These are phyloP conservation scores for Metschnikowia henanensis DNA, from an alignment of 805 yeast genomes.

Conservation along the genomic window DNA sequence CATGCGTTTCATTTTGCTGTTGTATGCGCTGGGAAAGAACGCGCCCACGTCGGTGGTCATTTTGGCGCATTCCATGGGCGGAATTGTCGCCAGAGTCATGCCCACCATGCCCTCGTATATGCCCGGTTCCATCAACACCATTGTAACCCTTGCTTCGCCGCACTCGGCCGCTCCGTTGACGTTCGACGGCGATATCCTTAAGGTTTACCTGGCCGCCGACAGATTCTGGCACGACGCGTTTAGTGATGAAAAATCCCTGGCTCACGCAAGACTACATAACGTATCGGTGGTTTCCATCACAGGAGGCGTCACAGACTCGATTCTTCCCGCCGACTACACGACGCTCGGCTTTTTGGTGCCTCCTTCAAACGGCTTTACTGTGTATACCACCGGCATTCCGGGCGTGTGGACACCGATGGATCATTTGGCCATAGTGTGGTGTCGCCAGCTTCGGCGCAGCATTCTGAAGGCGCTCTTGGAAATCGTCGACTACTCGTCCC, in stretches of 20 bases:
- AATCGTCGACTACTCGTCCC: slow-evolving; percentile 49
- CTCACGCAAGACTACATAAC: slow-evolving; percentile 44
- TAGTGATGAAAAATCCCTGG: slow-evolving; percentile 20
- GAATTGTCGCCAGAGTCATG: slow-evolving; percentile 87
- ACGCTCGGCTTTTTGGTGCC: slow-evolving; percentile 73
- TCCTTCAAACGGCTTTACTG: slow-evolving; percentile 72
- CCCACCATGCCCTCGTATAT: slow-evolving; percentile 75
- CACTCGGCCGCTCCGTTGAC: slow-evolving; percentile 92
- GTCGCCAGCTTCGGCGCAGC: slow-evolving; percentile 75
- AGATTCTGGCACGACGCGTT: slow-evolving; percentile 77
- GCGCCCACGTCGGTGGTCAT: slow-evolving; percentile 73
- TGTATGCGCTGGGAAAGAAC: slow-evolving; percentile 48
- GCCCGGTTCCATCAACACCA: slow-evolving; percentile 73
- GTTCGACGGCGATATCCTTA: slow-evolving; percentile 84
- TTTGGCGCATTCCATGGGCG: slow-evolving; percentile 97
- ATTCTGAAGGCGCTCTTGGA: slow-evolving; percentile 61
- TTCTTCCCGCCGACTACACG: slow-evolving; percentile 90
- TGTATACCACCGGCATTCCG: slow-evolving; percentile 83
- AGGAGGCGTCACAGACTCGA: slow-evolving; percentile 79
- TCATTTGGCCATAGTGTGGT: slow-evolving; percentile 96
- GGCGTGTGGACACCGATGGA: slow-evolving; percentile 93
- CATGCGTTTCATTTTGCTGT: slow-evolving; percentile 64
- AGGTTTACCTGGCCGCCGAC: slow-evolving; percentile 71
- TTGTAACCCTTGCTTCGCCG: slow-evolving; percentile 86
- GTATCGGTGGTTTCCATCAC: slow-evolving; percentile 81